phyloP scores from a whole-genome alignment of 2,329 filamentous ascomycete genomes.

The Ascochyta viciae-villosae region DNA sequence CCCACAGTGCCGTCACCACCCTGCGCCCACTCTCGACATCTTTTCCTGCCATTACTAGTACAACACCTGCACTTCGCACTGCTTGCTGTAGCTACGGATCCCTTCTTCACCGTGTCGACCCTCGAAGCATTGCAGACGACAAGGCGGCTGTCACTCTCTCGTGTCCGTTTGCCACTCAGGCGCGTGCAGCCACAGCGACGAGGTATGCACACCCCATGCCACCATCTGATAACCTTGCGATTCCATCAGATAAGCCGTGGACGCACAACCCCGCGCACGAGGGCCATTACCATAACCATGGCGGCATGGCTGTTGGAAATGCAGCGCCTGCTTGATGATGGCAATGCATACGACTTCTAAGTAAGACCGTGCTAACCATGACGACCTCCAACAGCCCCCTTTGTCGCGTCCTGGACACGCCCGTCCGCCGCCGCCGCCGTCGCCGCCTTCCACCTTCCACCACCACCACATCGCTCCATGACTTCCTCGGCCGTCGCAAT shows the following conservation, averaged over 20 bases:
- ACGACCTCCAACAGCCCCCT: conserved; percentile 12
- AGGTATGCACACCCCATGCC: conserved; percentile 11
- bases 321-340: conserved; percentile 4
- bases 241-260: conserved; percentile 13
- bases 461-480: conserved; percentile 9
- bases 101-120: conserved; percentile 17
- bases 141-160: conserved; percentile 20
- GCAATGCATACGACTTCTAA: neutral
- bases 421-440: neutral
- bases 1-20: conserved; percentile 17
- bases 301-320: neutral
- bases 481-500: conserved; percentile 24
- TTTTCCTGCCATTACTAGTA: neutral
- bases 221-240: conserved; percentile 22
- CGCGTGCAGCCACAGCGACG: conserved; percentile 15
- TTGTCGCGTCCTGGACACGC: conserved; percentile 10
- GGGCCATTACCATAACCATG: neutral
- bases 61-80: neutral
- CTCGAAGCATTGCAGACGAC: conserved; percentile 12
- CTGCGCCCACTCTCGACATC: conserved; percentile 4
- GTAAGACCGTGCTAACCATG: conserved; percentile 23
- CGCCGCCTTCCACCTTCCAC: conserved; percentile 5
- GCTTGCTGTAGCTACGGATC: neutral
- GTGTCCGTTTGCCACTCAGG: conserved; percentile 15
- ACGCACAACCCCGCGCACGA: conserved; percentile 15